These are phyloP conservation scores for Hanseniaspora clermontiae DNA, from an alignment of 805 yeast species.

Conservation along the genomic window DNA sequence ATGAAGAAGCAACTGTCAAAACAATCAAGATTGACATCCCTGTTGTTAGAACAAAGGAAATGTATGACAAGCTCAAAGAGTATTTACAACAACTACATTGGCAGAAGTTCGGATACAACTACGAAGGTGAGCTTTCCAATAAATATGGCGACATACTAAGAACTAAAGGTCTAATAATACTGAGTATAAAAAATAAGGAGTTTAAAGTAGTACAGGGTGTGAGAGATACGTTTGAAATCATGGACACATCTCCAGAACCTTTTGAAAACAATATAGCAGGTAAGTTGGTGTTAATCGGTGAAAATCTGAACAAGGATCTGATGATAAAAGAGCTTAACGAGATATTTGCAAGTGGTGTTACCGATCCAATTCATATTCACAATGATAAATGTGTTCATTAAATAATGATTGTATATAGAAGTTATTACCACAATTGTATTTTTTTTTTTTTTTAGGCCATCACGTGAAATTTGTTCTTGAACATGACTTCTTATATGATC, in stretches of 20 bases:
- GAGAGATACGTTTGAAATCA: conserved; percentile 76
- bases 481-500: not conserved
- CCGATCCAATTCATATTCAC: not conserved
- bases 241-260: conserved; percentile 30
- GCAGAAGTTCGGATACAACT: conserved; percentile 39
- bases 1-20: conserved; percentile 38
- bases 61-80: conserved; percentile 39
- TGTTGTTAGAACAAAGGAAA: conserved; percentile 26
- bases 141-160: conserved; percentile 57
- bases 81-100: conserved; percentile 66
- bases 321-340: conserved; percentile 21
- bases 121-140: conserved; percentile 19
- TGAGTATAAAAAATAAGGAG: conserved; percentile 19
- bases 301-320: conserved; percentile 35
- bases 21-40: conserved; percentile 42
- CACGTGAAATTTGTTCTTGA: not conserved
- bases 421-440: too few species aligned
- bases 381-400: not conserved
- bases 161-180: conserved; percentile 59
- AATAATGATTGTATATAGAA: not conserved
- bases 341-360: not conserved
- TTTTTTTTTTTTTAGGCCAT: not conserved
- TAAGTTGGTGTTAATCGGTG: conserved; percentile 67
- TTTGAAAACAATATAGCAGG: conserved; percentile 31
- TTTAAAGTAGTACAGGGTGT: conserved; percentile 79